Conservation (phyloP, 495 filamentous ascomycete species). For the Massariosphaeria phaeospora region DNA sequence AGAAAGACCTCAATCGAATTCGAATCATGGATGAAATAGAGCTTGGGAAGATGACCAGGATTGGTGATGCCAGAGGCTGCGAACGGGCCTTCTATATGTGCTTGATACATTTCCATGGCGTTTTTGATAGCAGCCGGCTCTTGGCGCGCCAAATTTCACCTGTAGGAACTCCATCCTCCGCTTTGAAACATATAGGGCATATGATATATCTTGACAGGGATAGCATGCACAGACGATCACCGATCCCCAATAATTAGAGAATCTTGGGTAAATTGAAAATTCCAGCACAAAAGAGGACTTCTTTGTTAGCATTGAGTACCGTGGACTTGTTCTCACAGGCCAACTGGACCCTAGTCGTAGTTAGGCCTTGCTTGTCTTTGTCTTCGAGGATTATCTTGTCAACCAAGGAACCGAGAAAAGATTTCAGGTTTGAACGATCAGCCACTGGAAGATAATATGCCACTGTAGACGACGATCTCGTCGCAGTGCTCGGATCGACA, state of each 20-base stretch:
- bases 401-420: no score
- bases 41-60: conserved; percentile 4
- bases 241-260: conserved; percentile 27
- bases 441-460: no score
- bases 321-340: no score
- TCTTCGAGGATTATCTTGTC: no score
- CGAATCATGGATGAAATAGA: conserved; percentile 3
- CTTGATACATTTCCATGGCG: conserved; percentile 14
- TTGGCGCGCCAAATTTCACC: conserved; percentile 5
- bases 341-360: no score
- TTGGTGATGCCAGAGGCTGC: background rate
- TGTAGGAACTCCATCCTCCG: conserved; percentile 1
- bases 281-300: conserved; percentile 24
- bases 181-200: conserved; percentile 15
- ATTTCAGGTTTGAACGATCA: no score
- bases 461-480: no score
- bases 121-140: background rate
- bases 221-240: conserved; percentile 1
- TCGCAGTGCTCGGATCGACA: no score
- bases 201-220: conserved; percentile 18
- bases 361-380: no score
- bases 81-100: conserved; percentile 5
- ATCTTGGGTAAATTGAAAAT: conserved; percentile 17
- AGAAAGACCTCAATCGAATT: background rate
- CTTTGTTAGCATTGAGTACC: conserved; percentile 1